These are phyloP conservation scores for Solanum medicagineum DNA, from an alignment of 257 asterid species.

Conservation along the genomic window DNA sequence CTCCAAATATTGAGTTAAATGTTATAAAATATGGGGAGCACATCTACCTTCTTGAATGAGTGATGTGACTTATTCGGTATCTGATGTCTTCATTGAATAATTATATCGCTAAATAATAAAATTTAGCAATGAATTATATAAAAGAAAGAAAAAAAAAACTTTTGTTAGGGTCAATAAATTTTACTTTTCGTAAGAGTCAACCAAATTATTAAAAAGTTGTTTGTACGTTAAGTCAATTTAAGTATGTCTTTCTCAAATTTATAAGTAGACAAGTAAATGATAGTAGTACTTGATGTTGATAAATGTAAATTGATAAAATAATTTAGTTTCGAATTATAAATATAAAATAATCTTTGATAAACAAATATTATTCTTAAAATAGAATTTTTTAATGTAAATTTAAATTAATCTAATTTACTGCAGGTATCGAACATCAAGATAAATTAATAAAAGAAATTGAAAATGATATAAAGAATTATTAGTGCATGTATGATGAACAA, in stretches of 20 bases:
- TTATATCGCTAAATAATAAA: too few relatives aligned
- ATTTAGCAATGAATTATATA: too few relatives aligned
- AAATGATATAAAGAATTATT: neutral
- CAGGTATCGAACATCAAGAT: fast-evolving
- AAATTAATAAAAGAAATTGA: neutral
- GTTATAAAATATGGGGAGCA: neutral
- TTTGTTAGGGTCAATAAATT: neutral
- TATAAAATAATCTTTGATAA: neutral
- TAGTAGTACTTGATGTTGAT: neutral
- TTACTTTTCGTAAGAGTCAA: neutral
- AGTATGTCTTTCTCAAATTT: neutral
- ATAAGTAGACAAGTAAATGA: neutral
- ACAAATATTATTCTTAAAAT: fast-evolving
- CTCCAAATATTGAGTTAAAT: neutral
- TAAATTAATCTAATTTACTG: fast-evolving
- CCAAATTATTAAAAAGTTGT: neutral
- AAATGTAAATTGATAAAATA: neutral
- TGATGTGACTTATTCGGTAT: neutral
- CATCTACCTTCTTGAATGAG: neutral
- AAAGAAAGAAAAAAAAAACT: too few relatives aligned
- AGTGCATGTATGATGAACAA: neutral
- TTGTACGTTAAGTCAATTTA: neutral
- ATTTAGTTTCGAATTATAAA: fast-evolving
- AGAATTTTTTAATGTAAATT: neutral
- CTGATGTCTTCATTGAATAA: too few relatives aligned